Evolutionary conservation across 2,329 filamentous ascomycete genomes (phyloP).

Genomic region (Sarocladiaceae sp.): DNA sequence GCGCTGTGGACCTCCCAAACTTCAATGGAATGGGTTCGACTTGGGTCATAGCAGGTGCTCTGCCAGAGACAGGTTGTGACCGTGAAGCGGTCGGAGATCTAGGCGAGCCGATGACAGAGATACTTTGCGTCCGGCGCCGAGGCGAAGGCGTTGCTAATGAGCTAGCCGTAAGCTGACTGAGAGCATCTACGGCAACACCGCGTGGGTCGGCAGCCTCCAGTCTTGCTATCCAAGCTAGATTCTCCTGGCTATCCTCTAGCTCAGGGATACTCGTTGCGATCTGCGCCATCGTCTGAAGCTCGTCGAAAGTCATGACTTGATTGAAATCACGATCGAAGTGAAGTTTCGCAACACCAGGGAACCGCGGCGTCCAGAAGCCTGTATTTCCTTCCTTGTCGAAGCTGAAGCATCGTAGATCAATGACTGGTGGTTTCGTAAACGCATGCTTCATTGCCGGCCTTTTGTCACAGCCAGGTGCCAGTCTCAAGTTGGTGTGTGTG

Average conservation of each 20-base stretch:
- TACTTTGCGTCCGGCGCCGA: slow-evolving; percentile 19
- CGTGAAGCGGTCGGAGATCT: slow-evolving; percentile 12
- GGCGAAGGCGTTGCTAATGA: slow-evolving; percentile 29
- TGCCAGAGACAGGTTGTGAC: background rate
- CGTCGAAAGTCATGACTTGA: slow-evolving; percentile 62
- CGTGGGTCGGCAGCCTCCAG: slow-evolving; percentile 50
- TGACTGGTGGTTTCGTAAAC: slow-evolving; percentile 67
- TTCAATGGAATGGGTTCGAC: background rate
- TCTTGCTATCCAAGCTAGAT: slow-evolving; percentile 52
- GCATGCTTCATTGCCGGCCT: slow-evolving; percentile 39
- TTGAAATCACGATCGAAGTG: slow-evolving; percentile 67
- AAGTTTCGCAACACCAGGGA: slow-evolving; percentile 69
- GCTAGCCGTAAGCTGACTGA: slow-evolving; percentile 39
- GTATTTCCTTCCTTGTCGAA: slow-evolving; percentile 68
- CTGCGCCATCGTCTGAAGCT: slow-evolving; percentile 61
- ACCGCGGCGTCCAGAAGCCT: slow-evolving; percentile 67
- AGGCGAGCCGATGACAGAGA: slow-evolving; percentile 14
- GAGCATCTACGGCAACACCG: slow-evolving; percentile 33
- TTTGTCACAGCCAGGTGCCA: slow-evolving; percentile 37
- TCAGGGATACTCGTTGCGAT: slow-evolving; percentile 43
- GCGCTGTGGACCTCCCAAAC: background rate
- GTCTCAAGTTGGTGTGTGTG: slow-evolving; percentile 36
- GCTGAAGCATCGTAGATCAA: slow-evolving; percentile 73
- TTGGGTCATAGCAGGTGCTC: background rate
- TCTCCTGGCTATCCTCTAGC: slow-evolving; percentile 53